These are phyloP conservation scores for Rosa rugosa DNA, from an alignment of 306 rosid genomes.

Conservation along the genomic window DNA sequence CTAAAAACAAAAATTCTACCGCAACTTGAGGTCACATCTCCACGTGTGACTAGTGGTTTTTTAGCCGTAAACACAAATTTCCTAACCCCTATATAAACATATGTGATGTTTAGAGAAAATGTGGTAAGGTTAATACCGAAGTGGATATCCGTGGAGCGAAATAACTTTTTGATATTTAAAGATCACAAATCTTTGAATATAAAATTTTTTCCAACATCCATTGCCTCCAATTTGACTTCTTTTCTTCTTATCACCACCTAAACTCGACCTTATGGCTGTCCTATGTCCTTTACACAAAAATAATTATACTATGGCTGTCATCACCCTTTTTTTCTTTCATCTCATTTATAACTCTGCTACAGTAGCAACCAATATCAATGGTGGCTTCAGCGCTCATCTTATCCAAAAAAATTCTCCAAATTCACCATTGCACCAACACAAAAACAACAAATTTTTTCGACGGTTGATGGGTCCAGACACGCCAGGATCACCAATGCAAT, in stretches of 20 bases:
- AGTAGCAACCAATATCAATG: not conserved
- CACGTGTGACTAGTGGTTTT: not conserved
- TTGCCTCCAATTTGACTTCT: not conserved
- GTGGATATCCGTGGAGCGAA: not conserved
- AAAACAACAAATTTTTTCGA: not conserved
- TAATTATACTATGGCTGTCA: not conserved
- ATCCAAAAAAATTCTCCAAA: not conserved
- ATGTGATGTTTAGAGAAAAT: not conserved
- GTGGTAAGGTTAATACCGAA: not conserved
- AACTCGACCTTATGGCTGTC: not conserved
- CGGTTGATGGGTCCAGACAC: not conserved
- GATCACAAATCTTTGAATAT: not conserved
- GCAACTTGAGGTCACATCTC: not conserved
- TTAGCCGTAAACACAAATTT: not conserved
- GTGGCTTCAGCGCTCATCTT: not conserved
- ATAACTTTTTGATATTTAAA: not conserved
- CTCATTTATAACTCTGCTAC: not conserved
- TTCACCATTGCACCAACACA: conserved; percentile 24
- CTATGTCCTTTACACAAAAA: not conserved
- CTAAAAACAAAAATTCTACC: not conserved
- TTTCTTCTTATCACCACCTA: not conserved
- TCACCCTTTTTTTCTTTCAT: not conserved
- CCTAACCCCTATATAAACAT: not conserved
- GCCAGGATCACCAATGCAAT: not conserved
- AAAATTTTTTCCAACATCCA: too few relatives aligned